Percentiles rank a stretch among this genome's conserved stretches.
These are phyloP conservation scores for Kokia cookei DNA, from an alignment of 441 rosid species.

Conservation along the genomic window DNA sequence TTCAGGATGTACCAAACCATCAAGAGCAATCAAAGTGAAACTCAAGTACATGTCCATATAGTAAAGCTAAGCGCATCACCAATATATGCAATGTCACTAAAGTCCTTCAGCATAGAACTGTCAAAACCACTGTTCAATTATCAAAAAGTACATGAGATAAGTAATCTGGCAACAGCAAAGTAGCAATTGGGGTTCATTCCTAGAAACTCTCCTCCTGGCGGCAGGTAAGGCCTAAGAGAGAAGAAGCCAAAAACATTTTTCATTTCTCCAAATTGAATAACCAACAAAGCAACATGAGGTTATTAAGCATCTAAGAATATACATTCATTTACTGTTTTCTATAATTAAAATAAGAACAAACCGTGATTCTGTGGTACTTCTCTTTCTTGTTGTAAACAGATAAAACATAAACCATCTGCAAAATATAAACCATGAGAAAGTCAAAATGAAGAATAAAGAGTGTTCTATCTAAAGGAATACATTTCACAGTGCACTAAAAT, in stretches of 20 bases:
- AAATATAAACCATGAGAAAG: slow-evolving; percentile 12
- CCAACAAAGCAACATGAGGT: not conserved
- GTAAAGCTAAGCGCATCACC: not conserved
- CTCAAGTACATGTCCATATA: not conserved
- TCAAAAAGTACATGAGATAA: not conserved
- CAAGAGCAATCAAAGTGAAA: not conserved
- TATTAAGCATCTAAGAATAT: not conserved
- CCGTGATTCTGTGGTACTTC: slow-evolving; percentile 82
- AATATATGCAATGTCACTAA: not conserved
- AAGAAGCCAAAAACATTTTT: not conserved
- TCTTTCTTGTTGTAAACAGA: slow-evolving; percentile 95
- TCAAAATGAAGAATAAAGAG: not conserved
- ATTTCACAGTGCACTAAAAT: not conserved
- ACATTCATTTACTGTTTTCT: not conserved
- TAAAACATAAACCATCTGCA: slow-evolving; percentile 96
- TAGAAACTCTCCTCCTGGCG: not conserved
- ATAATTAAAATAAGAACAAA: slow-evolving; percentile 25
- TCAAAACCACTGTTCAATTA: not conserved
- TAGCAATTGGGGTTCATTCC: not conserved
- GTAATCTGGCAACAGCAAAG: not conserved
- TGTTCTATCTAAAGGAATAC: not conserved
- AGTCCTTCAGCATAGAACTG: not conserved
- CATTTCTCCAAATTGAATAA: not conserved
- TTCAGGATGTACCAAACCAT: not conserved
- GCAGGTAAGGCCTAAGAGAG: not conserved